Evolutionary conservation across 2,329 filamentous ascomycete genomes (phyloP).

Genomic region (Podosphaera leucotricha): DNA sequence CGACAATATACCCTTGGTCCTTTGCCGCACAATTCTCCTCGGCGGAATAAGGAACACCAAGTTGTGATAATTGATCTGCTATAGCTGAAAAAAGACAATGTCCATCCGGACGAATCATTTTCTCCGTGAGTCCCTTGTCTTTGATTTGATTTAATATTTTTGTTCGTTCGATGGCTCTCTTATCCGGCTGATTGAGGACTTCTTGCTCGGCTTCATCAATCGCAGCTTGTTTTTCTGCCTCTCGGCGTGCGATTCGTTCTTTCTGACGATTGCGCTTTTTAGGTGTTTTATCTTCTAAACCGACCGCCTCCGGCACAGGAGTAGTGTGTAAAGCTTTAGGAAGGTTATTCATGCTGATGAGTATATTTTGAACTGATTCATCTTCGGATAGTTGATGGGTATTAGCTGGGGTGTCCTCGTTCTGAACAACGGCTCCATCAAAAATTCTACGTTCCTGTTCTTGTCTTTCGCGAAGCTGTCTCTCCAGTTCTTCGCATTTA

Average conservation of each 20-base stretch:
- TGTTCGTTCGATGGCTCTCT: conserved; percentile 43
- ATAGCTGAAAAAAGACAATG: conserved; percentile 89
- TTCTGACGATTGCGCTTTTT: conserved; percentile 72
- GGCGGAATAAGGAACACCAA: conserved; percentile 22
- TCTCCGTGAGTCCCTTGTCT: conserved; percentile 40
- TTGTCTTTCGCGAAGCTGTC: conserved; percentile 41
- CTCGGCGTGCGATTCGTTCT: conserved; percentile 68
- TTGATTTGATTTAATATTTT: conserved; percentile 47
- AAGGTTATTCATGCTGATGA: conserved; percentile 8
- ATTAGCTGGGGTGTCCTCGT: neutral
- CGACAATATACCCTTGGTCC: conserved; percentile 33
- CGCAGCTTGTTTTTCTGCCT: conserved; percentile 57
- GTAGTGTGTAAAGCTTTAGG: conserved; percentile 8
- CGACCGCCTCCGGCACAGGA: conserved; percentile 4
- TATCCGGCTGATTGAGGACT: conserved; percentile 49
- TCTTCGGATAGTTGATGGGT: conserved; percentile 6
- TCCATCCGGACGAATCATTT: conserved; percentile 68
- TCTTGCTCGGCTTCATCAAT: conserved; percentile 48
- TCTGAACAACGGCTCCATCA: conserved; percentile 10
- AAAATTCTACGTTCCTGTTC: conserved; percentile 30
- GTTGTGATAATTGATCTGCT: conserved; percentile 51
- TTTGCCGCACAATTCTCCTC: conserved; percentile 14
- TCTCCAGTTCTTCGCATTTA: conserved; percentile 51
- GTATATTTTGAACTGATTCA: conserved; percentile 7
- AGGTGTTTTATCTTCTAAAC: conserved; percentile 14